Evolutionary conservation across 2,329 filamentous ascomycete species (phyloP), one percentile per base, ranked within the genome.

Genomic region (Epichloe glyceriae): DNA sequence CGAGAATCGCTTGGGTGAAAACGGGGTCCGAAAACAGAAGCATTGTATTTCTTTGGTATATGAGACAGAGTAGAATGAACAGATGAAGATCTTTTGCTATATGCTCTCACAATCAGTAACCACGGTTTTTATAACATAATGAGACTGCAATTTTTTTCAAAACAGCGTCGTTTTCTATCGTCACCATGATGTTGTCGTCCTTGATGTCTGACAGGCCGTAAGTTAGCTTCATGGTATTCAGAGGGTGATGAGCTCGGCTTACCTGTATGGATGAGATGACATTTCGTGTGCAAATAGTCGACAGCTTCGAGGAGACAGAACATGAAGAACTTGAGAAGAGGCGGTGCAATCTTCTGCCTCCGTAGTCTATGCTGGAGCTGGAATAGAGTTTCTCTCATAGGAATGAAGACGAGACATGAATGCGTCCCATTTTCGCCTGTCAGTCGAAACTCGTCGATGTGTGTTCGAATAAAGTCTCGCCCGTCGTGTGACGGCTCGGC

Each of bases 321-420:
- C 5, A 54, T 49, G 30, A 50, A 57, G 39, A 52, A 49, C 40
- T 56, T 58, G 47, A 59, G 51, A 0, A 56, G 7, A 3, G 54
- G 53, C 7, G 49, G 34, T 17, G 48, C 40, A 8, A 60, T 45
- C 17, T 50, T 53, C 42, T 55, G n/a, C 7, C 48, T 33, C n/a
- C n/a, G 52, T 6, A 59, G 41, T 19, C 50, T 46, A 6, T 45
- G 51, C 39, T 59, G 58, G 15, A 56, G 38, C 12, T 53, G 26
- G 35, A 39, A 52, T 1, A 60, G 46, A 34, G 58, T 59, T 41
- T 58, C 56, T 50, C 57, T 51, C 58, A 55, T 58, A 0, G 57
- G 54, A 22, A 53, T 44, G 33, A 58, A 59, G 3, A 61, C 57
- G 12, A 60, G 56, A 42, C 58, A 61, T 26, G 40, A 8, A 20